Evolutionary conservation across 2,329 filamentous ascomycete species (phyloP).

Genomic region (Sclerotinia minor): DNA sequence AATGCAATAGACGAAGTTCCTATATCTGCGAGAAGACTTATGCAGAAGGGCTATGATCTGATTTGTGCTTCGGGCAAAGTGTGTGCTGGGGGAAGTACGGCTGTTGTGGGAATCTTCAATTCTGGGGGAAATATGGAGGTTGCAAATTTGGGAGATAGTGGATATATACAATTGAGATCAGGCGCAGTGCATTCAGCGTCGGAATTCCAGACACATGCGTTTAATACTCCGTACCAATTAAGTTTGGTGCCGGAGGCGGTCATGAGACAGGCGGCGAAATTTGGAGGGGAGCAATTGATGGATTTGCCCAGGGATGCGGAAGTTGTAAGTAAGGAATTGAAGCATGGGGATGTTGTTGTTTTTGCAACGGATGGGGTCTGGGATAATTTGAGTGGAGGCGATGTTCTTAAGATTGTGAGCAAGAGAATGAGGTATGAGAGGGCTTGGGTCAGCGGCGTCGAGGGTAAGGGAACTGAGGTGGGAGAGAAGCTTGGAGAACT

Average conservation of each 20-base stretch:
- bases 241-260: slow-evolving; percentile 82
- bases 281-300: slow-evolving; percentile 77
- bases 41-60: slow-evolving; percentile 82
- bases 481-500: slow-evolving; percentile 58
- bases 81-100: slow-evolving; percentile 84
- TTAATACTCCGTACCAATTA: slow-evolving; percentile 96
- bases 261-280: slow-evolving; percentile 75
- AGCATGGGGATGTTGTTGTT: slow-evolving; percentile 90
- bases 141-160: slow-evolving; percentile 94
- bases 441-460: slow-evolving; percentile 68
- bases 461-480: slow-evolving; percentile 60
- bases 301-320: slow-evolving; percentile 85
- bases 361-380: slow-evolving; percentile 94
- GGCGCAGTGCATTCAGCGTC: slow-evolving; percentile 84
- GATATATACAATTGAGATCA: slow-evolving; percentile 81
- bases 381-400: slow-evolving; percentile 91
- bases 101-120: slow-evolving; percentile 78
- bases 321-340: slow-evolving; percentile 71
- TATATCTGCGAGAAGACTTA: slow-evolving; percentile 65
- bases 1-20: slow-evolving; percentile 40
- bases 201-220: slow-evolving; percentile 87
- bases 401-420: slow-evolving; percentile 79
- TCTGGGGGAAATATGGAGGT: slow-evolving; percentile 76
- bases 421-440: slow-evolving; percentile 70
- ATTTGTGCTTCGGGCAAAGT: slow-evolving; percentile 74